phyloP scores from a whole-genome alignment of 2,329 filamentous ascomycete genomes.

The Colletotrichum truncatum region DNA sequence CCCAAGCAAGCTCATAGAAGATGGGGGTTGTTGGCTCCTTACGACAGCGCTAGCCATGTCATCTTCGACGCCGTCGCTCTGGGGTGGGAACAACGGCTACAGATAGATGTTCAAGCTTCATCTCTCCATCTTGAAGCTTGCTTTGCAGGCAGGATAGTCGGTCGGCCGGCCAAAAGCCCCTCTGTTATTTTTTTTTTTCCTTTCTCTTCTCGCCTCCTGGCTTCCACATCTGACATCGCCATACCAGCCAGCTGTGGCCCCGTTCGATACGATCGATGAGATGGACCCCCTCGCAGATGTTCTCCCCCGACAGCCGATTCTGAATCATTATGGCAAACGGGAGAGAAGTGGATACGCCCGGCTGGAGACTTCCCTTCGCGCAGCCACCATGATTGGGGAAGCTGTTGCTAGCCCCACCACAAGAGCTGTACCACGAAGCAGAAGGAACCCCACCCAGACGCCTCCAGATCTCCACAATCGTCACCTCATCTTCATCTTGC shows the following conservation, averaged over 20 bases:
- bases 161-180: too few species aligned
- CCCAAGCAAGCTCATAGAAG: not conserved
- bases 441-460: conserved; percentile 19
- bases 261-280: not conserved
- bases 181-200: not conserved
- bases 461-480: conserved; percentile 28
- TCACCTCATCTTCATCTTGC: conserved; percentile 31
- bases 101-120: conserved; percentile 5
- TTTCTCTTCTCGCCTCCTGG: not conserved
- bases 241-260: not conserved
- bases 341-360: conserved; percentile 7
- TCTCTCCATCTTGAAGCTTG: not conserved
- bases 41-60: conserved; percentile 19
- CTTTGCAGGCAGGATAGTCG: not conserved
- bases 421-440: not conserved
- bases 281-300: not conserved
- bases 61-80: conserved; percentile 10
- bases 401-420: conserved; percentile 13
- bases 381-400: conserved; percentile 21
- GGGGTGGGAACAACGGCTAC: conserved; percentile 14
- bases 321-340: conserved; percentile 20
- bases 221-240: not conserved
- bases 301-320: conserved; percentile 14
- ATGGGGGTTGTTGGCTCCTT: conserved; percentile 7
- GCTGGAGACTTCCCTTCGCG: conserved; percentile 3